Evolutionary conservation across 208 protist genomes (phyloP), one percentile per base, ranked within the genome.

Genomic region (Leishmania amazonensis): DNA sequence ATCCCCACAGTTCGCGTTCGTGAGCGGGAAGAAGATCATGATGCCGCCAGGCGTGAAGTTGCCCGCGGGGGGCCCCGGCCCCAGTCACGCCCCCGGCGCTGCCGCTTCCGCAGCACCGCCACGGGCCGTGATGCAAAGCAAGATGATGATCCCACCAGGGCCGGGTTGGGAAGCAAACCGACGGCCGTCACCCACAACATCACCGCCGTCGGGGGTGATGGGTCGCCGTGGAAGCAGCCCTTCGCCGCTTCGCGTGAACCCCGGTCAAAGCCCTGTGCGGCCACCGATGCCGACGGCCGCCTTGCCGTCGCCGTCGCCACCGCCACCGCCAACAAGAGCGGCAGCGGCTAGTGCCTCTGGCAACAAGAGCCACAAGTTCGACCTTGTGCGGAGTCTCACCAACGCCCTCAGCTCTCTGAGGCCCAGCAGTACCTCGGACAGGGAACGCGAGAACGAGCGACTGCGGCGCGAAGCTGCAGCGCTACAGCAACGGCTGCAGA

Each of bases 21-120:
- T 85, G 38, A 81, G 85, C 24, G 87, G 83, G 9, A 83, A 88
- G 53, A 85, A 85, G 68, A 70, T 88, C 24, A 78, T 88, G 76
- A 17, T 88, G 58, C 84, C 81, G 40, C 84, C 84, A 6, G 84
- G 84, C 15, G 60, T 72, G n/a, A 87, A 71, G 76, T 21, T 76
- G 31, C 65, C 19, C 24, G 11, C 47, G 35, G 75, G 75, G 1
- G 1, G 17, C 31, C 60, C 75, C 28, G 60, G 75, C 54, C 24
- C 54, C 38, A 58, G 31, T 21, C 9, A 2, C 24, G 71, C n/a
- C 71, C 9, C 47, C 31, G 35, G 64, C 40, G 45, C 70, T 74
- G 15, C 57, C 5, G 57, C 74, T 42, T 11, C 53, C 31, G 54
- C 8, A 45, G 31, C 31, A 3, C 51, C 74, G 42, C 51, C 51